A percentile compares a stretch with the other conserved stretches of the same genome.
These are phyloP conservation scores for Sorghum bicolor DNA, from an alignment of 176 grass and related monocot species.

Conservation along the genomic window DNA sequence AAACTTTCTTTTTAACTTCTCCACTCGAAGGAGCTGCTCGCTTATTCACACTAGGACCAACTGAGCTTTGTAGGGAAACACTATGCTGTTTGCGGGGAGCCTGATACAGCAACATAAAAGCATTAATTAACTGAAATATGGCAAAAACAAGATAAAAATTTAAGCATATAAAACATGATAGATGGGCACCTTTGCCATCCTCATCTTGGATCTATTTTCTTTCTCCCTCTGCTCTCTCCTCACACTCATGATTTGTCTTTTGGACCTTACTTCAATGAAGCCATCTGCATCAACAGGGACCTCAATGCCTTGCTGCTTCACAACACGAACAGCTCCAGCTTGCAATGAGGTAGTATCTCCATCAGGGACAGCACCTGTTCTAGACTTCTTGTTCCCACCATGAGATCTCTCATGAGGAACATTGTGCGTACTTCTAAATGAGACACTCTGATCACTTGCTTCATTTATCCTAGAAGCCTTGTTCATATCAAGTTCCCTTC, in stretches of 20 bases:
- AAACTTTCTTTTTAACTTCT: constrained; percentile 38
- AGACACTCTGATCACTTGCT: constrained; percentile 36
- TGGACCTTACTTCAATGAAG: constrained; percentile 98
- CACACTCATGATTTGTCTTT: constrained; percentile 91
- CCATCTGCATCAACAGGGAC: constrained; percentile 92
- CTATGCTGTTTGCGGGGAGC: constrained; percentile 60
- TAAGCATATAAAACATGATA: constrained; percentile 28
- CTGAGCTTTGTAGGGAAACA: constrained; percentile 37
- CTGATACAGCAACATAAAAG: constrained; percentile 42
- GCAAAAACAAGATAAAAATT: constrained; percentile 12
- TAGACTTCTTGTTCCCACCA: constrained; percentile 43
- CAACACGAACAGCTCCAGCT: constrained; percentile 66
- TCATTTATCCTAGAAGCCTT: constrained; percentile 41
- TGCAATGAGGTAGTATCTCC: constrained; percentile 47
- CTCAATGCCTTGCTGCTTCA: constrained; percentile 89
- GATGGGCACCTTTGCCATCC: constrained; percentile 66
- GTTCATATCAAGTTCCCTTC: constrained; percentile 36
- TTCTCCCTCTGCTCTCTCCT: constrained; percentile 91
- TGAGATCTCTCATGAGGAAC: constrained; percentile 46
- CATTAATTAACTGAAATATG: constrained; percentile 19
- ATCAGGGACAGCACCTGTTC: constrained; percentile 29
- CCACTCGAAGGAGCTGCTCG: constrained; percentile 17
- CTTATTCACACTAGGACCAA: constrained; percentile 51
- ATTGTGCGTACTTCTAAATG: constrained; percentile 42
- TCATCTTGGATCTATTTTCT: constrained; percentile 86